Base-by-base conservation (phyloP, 345 rosid genomes). In the Draba incana region DNA sequence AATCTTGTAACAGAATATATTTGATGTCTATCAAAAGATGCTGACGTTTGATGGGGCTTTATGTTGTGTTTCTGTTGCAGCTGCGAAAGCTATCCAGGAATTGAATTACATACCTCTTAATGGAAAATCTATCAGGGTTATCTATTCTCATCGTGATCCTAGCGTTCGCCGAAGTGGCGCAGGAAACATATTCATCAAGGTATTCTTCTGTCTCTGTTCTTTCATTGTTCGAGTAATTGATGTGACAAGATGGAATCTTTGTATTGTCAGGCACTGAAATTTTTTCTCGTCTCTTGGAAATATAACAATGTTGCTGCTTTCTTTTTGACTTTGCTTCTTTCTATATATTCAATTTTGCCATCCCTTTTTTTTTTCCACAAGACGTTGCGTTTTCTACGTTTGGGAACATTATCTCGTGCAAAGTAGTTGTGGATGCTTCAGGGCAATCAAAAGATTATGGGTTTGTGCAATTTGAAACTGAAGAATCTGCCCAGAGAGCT, bases 401-500 rank as follows among this genome's bases (percentile, higher is more conserved):
- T 5, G 99, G 99, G 47, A 91, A 70, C 75, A 85, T 94, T 23
- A 81, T 94, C 48, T 94, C 97, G 5, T 91, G 99, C 81, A 91
- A 91, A 84, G 91, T 94, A 27, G 96, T 95, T 51, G 86, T 97
- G 27, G 99, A 93, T 65, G 5, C 80, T 37, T 77, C 85, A 59
- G 98, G 97, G 52, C 95, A 88, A 71, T 93, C 96, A 12, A 93
- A 81, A 77, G 97, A 96, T 69, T 91, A 91, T 79, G 99, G 98
- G 5, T 93, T 93, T 83, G 95, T 93, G 24, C 99, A 93, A 75
- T 90, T 79, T 64, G 97, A 88, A 25, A 82, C 57, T 59, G 96
- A 86, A 51, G 97, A 91, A 48, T 68, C 95, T 68, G 88, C 97
- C 8, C 90, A 84, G 76, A 79, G 70, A 62, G 97, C 98, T 61